Base-by-base conservation (phyloP, 2,329 filamentous ascomycete species). In the Fusarium illudens region DNA sequence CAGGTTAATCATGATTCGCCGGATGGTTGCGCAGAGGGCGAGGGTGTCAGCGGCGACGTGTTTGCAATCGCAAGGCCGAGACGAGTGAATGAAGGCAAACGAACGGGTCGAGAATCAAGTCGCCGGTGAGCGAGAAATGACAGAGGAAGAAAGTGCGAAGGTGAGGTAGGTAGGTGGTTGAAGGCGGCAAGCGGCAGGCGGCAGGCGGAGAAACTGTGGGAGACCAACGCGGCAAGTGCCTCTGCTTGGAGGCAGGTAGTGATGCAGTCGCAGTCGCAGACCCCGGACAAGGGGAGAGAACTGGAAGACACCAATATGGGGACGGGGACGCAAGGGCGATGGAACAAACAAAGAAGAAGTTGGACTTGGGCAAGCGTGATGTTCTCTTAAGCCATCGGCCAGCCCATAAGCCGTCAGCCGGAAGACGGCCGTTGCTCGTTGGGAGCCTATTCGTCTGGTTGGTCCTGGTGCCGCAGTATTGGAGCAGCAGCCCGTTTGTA, bases 1-100 rank as follows among this genome's bases (percentile, higher is more conserved):
- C 39, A 55, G 48, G 19, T 60, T 53, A 58, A 61, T 65, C 72
- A 73, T 74, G 66, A 44, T 71, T 73, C 51, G 62, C 52, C 51
- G 54, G 32, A 60, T 52, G 54, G 34, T 61, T 56, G 46, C 32
- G 36, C 48, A 53, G 44, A 37, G 32, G 27, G 25, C 44, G 32
- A 51, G 53, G 15, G 39, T 6, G 27, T 36, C 22, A 50, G 48
- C 20, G 27, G 48, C 52, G 34, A 52, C 48, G 63, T 61, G 55
- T 59, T 42, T 53, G 36, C 37, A 49, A 59, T 56, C 20, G 54
- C 29, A 29, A 44, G 56, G 19, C 29, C 34, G 29, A 51, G 39
- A 36, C 10, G 44, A 54, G 22, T 53, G 34, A 56, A 49, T 60
- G 42, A 25, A 55, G 30, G 20, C 25, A 37, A 39, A 46, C 29